These are phyloP conservation scores for Naganishia liquefaciens DNA, from an alignment of 1,284 basidiomycete genomes.

Conservation along the genomic window DNA sequence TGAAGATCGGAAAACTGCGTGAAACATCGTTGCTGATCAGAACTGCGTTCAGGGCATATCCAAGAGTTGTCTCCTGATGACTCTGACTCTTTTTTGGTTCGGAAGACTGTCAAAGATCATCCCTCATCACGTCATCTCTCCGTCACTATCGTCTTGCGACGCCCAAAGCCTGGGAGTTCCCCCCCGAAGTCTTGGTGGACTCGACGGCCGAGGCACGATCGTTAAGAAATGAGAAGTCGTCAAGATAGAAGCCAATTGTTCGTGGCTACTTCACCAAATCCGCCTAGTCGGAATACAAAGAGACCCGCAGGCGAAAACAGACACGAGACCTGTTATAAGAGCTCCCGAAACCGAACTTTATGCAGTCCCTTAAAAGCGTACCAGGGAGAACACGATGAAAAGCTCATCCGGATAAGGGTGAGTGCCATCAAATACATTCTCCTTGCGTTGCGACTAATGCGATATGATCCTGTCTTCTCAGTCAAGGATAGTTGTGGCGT, in stretches of 20 bases:
- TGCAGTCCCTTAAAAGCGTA: constrained; percentile 97
- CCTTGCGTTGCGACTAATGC: neutral
- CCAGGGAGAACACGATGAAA: constrained; percentile 92
- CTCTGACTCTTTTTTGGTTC: constrained; percentile 95
- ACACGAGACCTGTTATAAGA: constrained; percentile 79
- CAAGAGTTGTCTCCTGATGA: constrained; percentile 84
- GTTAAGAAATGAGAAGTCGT: constrained; percentile 89
- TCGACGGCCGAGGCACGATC: constrained; percentile 85
- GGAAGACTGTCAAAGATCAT: constrained; percentile 72
- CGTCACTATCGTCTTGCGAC: constrained; percentile 56
- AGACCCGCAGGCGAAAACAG: constrained; percentile 77
- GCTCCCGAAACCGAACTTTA: constrained; percentile 82
- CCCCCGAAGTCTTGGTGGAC: constrained; percentile 64
- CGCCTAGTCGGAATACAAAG: constrained; percentile 92
- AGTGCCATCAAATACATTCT: constrained; percentile 20
- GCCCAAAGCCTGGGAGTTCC: constrained; percentile 52
- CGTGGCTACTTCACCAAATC: constrained; percentile 95
- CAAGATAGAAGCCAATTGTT: constrained; percentile 95
- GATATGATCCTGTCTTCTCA: constrained; percentile 13
- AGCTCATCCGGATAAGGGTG: constrained; percentile 91
- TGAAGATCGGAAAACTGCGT: too few species aligned
- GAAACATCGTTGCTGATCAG: neutral
- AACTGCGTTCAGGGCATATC: constrained; percentile 75
- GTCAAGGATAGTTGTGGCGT: constrained; percentile 55
- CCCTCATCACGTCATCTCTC: constrained; percentile 83